Evolutionary conservation across 129 eudicot species (phyloP).

Genomic region (Artemisia argyi): DNA sequence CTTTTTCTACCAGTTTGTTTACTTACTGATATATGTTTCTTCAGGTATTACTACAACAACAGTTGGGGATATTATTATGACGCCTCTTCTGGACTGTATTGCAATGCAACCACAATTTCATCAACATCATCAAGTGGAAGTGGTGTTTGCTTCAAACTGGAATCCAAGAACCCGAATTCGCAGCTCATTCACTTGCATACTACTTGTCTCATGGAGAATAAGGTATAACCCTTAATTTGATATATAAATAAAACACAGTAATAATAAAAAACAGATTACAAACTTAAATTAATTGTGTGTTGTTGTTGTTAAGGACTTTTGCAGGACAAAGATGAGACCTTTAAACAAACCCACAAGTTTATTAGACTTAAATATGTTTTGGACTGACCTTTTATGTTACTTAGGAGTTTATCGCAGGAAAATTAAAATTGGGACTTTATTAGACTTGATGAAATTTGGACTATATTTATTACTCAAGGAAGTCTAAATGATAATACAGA

Average conservation of each 20-base stretch:
- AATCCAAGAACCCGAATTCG: slow-evolving; percentile 46
- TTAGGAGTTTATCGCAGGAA: neutral
- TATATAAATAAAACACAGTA: slow-evolving; percentile 17
- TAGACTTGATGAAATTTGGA: slow-evolving; percentile 19
- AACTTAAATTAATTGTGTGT: neutral
- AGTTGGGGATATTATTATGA: too few relatives aligned
- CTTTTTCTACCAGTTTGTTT: too few relatives aligned
- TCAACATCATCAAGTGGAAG: too few relatives aligned
- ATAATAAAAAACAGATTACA: slow-evolving; percentile 22
- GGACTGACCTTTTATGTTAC: too few relatives aligned
- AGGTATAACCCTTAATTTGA: slow-evolving; percentile 56
- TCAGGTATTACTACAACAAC: too few relatives aligned
- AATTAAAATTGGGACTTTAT: neutral
- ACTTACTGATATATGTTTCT: too few relatives aligned
- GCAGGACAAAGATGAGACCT: slow-evolving; percentile 38
- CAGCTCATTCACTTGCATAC: slow-evolving; percentile 78
- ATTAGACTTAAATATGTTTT: too few relatives aligned
- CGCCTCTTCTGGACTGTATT: too few relatives aligned
- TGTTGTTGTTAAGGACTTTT: slow-evolving; percentile 31
- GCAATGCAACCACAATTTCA: too few relatives aligned
- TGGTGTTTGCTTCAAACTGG: slow-evolving; percentile 86
- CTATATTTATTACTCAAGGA: slow-evolving; percentile 11
- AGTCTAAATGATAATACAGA: neutral
- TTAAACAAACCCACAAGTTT: too few relatives aligned
- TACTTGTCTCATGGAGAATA: slow-evolving; percentile 91